Evolutionary conservation across 1,139 yeast genomes (phyloP).

Genomic region (Magnusiomyces clavatus): DNA sequence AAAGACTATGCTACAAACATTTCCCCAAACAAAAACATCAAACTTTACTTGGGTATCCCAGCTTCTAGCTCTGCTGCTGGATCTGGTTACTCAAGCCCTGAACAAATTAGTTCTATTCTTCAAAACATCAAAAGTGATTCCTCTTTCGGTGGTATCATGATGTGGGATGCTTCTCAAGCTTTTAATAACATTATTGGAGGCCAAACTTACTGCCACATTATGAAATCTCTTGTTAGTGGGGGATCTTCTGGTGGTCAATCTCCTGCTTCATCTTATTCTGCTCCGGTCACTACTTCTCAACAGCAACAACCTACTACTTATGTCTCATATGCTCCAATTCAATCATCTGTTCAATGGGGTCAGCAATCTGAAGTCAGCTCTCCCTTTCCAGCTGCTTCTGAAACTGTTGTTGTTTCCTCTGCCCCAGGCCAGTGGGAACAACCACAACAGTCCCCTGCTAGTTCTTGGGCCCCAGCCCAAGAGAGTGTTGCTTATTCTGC

Average conservation of each 20-base stretch:
- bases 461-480: conserved; percentile 5
- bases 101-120: conserved; percentile 21
- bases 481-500: background rate
- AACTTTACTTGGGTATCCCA: conserved; percentile 64
- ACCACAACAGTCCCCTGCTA: conserved; percentile 7
- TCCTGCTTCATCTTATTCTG: conserved; percentile 11
- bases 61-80: conserved; percentile 61
- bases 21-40: conserved; percentile 52
- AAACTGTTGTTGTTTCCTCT: background rate
- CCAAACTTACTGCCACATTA: conserved; percentile 37
- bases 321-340: conserved; percentile 11
- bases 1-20: conserved; percentile 53
- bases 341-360: conserved; percentile 1
- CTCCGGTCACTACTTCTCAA: conserved; percentile 4
- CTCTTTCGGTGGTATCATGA: conserved; percentile 74
- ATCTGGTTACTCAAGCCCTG: conserved; percentile 42
- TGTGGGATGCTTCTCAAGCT: conserved; percentile 91
- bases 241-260: background rate
- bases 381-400: background rate
- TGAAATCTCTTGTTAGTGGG: conserved; percentile 33
- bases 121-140: conserved; percentile 18
- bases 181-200: conserved; percentile 45
- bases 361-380: conserved; percentile 1
- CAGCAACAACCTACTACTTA: conserved; percentile 5
- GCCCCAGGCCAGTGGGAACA: conserved; percentile 6